Conservation (phyloP, 768 basidiomycete genomes). For the Russula ochroleuca region DNA sequence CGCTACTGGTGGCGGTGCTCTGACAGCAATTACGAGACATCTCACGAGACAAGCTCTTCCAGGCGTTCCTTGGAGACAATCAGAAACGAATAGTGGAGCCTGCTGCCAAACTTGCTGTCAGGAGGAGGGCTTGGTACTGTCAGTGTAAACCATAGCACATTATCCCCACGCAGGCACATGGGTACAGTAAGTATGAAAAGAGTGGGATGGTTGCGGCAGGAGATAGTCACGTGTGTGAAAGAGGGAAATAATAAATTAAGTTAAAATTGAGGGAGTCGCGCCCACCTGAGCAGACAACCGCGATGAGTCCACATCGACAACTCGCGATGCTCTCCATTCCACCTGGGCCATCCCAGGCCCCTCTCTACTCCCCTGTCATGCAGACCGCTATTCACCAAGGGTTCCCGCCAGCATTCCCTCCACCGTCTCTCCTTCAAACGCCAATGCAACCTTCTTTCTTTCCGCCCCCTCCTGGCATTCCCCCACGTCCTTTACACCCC, state of each 20-base stretch:
- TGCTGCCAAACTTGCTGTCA: too few species aligned
- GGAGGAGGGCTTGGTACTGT: too few species aligned
- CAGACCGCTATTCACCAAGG: slow-evolving; percentile 55
- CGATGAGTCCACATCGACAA: slow-evolving; percentile 40
- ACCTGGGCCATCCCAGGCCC: slow-evolving; percentile 41
- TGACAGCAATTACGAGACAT: too few species aligned
- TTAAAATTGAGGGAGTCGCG: not conserved
- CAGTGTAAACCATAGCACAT: too few species aligned
- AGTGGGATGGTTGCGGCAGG: too few species aligned
- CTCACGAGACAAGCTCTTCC: too few species aligned
- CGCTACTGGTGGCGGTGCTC: too few species aligned
- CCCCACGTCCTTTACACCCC: slow-evolving; percentile 45
- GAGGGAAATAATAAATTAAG: not conserved
- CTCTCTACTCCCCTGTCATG: slow-evolving; percentile 60
- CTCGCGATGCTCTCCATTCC: slow-evolving; percentile 57
- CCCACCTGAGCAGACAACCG: not conserved
- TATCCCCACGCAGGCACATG: too few species aligned
- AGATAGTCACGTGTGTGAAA: not conserved
- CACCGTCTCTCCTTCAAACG: slow-evolving; percentile 52
- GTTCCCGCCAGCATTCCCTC: slow-evolving; percentile 53
- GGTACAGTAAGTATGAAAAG: too few species aligned
- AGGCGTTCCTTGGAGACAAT: too few species aligned
- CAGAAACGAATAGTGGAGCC: too few species aligned
- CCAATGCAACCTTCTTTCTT: slow-evolving; percentile 71
- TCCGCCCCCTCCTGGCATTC: slow-evolving; percentile 46